phyloP scores from a whole-genome alignment of 495 filamentous ascomycete genomes.

The Penicillium nucicola region DNA sequence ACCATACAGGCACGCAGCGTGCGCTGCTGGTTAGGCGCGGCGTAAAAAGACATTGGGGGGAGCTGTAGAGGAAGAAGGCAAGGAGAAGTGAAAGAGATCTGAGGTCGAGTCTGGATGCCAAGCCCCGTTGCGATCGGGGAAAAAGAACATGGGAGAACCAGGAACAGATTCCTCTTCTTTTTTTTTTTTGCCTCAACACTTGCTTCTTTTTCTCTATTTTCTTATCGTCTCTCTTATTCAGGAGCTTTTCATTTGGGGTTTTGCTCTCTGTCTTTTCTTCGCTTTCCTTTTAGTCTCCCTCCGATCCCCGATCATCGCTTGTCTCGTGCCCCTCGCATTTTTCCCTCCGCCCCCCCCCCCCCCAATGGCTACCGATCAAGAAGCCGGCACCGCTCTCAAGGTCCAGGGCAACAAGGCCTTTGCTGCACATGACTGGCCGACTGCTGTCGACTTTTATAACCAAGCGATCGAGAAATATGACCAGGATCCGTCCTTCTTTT shows the following conservation, averaged over 20 bases:
- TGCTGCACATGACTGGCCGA: conserved; percentile 79
- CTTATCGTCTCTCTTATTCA: conserved; percentile 11
- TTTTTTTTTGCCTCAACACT: not conserved
- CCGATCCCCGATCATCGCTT: conserved; percentile 14
- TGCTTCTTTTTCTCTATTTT: conserved; percentile 3
- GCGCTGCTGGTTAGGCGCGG: conserved; percentile 65
- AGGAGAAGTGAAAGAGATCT: conserved; percentile 4
- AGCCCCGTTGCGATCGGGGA: conserved; percentile 26
- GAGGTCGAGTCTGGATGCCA: conserved; percentile 26
- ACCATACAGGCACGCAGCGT: conserved; percentile 97
- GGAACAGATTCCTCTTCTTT: conserved; percentile 9
- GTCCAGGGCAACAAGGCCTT: conserved; percentile 94
- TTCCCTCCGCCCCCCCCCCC: conserved; percentile 11
- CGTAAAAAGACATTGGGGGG: conserved; percentile 48
- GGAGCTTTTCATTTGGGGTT: conserved; percentile 9
- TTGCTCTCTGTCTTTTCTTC: not conserved
- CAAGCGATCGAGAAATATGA: conserved; percentile 86
- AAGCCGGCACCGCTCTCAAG: conserved; percentile 79
- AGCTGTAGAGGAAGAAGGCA: not conserved
- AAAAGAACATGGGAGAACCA: conserved; percentile 21
- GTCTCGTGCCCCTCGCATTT: conserved; percentile 35
- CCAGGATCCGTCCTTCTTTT: conserved; percentile 83
- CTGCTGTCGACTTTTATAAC: conserved; percentile 80
- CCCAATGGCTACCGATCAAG: conserved; percentile 51
- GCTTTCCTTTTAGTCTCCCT: conserved; percentile 2